A percentile compares a stretch with the other conserved stretches of the same genome.
phyloP scores from a whole-genome alignment of 345 rosid species.

The Bruguiera sexangula region DNA sequence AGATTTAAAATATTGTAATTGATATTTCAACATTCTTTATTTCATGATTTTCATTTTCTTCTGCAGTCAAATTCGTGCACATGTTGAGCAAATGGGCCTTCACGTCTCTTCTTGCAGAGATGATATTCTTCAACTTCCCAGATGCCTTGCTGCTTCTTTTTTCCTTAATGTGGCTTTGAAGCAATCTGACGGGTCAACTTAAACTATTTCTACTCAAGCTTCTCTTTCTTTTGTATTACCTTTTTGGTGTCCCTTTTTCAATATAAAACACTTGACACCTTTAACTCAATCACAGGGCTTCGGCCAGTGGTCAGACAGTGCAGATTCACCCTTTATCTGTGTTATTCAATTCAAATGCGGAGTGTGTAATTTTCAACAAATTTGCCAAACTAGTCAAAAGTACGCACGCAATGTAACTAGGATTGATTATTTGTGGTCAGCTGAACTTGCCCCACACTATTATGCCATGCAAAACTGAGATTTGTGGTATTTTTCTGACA shows the following conservation, averaged over 20 bases:
- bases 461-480: constrained; percentile 48
- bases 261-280: constrained; percentile 1
- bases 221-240: constrained; percentile 5
- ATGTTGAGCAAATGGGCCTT: constrained; percentile 75
- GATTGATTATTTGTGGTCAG: constrained; percentile 76
- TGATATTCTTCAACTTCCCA: constrained; percentile 65
- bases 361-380: constrained; percentile 79
- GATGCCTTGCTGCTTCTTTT: constrained; percentile 90
- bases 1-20: neutral
- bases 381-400: constrained; percentile 68
- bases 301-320: constrained; percentile 78
- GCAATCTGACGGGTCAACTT: constrained; percentile 61
- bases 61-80: constrained; percentile 73
- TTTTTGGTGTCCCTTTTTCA: neutral
- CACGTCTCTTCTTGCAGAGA: constrained; percentile 68
- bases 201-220: neutral
- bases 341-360: constrained; percentile 59
- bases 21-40: neutral
- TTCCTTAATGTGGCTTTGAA: constrained; percentile 87
- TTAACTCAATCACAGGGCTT: constrained; percentile 56
- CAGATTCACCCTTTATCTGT: constrained; percentile 87
- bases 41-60: constrained; percentile 7
- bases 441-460: constrained; percentile 82
- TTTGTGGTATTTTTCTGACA: constrained; percentile 15
- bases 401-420: constrained; percentile 69